Evolutionary conservation across 2,329 filamentous ascomycete species (phyloP).

Genomic region (Diaporthe ampelina): DNA sequence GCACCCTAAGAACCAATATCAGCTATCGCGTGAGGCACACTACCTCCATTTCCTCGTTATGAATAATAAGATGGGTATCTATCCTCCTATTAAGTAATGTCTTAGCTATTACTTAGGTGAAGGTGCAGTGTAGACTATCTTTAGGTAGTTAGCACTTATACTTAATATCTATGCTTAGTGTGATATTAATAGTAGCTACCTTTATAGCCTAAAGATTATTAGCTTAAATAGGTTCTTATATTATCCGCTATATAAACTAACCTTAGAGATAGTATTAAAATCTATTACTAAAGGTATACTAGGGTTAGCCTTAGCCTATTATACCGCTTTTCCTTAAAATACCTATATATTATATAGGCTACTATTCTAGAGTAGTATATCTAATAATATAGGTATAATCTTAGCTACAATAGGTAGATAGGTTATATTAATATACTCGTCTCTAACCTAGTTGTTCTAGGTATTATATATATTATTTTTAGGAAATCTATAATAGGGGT

Average conservation of each 20-base stretch:
- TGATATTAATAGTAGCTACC: conserved; percentile 42
- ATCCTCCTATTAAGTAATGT: conserved; percentile 46
- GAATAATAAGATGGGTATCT: conserved; percentile 45
- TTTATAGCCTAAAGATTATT: conserved; percentile 40
- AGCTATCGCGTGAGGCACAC: conserved; percentile 43
- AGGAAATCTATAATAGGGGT: neutral
- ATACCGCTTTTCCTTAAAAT: neutral
- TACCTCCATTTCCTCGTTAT: conserved; percentile 44
- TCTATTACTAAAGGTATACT: neutral
- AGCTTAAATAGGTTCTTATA: neutral
- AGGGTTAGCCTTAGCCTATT: neutral
- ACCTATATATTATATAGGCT: neutral
- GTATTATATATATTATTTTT: neutral
- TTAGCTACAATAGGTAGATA: neutral
- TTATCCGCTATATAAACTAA: neutral
- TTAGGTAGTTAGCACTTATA: conserved; percentile 46
- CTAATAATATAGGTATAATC: neutral
- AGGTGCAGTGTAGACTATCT: conserved; percentile 44
- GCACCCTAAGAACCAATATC: conserved; percentile 44
- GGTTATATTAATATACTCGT: neutral
- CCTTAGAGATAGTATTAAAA: neutral
- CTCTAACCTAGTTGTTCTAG: neutral
- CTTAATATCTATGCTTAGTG: conserved; percentile 47
- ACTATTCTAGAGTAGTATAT: neutral
- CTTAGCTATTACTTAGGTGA: conserved; percentile 43